Base-by-base conservation (phyloP, 805 yeast genomes). In the Nakazawaea wickerhamii region DNA sequence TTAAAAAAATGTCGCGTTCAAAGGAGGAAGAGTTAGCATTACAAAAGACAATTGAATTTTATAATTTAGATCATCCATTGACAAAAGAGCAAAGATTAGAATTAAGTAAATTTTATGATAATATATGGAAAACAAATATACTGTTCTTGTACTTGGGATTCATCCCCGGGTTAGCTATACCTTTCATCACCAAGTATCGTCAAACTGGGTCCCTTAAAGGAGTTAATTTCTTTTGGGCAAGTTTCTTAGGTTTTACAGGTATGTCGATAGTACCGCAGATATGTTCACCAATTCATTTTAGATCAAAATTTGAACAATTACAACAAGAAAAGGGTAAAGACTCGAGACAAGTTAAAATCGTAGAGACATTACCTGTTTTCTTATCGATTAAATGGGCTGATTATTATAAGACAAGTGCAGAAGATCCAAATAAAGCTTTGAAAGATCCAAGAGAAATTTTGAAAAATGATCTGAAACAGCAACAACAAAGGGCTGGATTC, bases 361-460 rank as follows among this genome's bases (percentile, higher is more conserved):
- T 56, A 6, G 38, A 47, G 9, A 48, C 46, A 4, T 50, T 59
- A 3, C 63, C 63, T 17, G 48, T 49, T 32, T 49, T 55, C 50
- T 44, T 46, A 22, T 17, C 54, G 14, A 25, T 55, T 30, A 61
- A 55, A 53, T 75, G 79, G 79, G 62, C 72, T 31, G 52, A 68
- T 19, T 82, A 82, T 55, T 81, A 73, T 55, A 61, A 66, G 37
- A 58, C 67, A 45, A 71, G 84, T 0, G 63, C 68, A 30, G 65
- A 65, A 14, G 73, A 81, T 50, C 78, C 81, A 0, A 67, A 65
- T 17, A 66, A 67, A 38, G 64, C 73, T 30, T 59, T 81, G 49
- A 73, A 72, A 42, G 82, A 81, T 52, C 89, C 89, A 5, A 61
- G 70, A 51, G 52, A 54, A 0, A 50, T 48, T 3, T 28, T 25